Base-by-base conservation (phyloP, 2,329 filamentous ascomycete genomes). In the Penicillium sp. region DNA sequence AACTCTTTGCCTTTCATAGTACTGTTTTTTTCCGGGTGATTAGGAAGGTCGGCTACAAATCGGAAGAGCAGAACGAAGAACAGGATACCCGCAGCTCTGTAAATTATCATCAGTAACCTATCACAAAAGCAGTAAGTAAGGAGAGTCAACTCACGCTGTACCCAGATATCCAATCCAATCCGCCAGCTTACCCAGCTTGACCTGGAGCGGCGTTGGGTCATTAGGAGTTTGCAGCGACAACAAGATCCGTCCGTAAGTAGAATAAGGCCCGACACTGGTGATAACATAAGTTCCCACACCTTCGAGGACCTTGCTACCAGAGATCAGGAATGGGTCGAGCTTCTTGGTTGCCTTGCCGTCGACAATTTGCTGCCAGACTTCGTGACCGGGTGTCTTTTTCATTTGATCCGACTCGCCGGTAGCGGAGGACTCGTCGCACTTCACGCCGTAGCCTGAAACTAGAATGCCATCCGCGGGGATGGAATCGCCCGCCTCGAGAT, bases 41-140 rank as follows among this genome's bases (percentile, higher is more conserved):
- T 77, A 54, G 75, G 82, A 3, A 96, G 82, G 13, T 85, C 78
- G 48, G 87, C 90, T 10, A 94, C 79, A 70, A 96, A 97, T 67
- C 91, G 85, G 77, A 96, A 93, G 68, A 96, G 85, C 15, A 96
- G 81, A 45, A 96, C 89, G 47, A 93, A 81, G 76, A 97, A 96
- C 47, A 96, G 81, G 15, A 94, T 79, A 63, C 89, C 91, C 49
- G 91, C 90, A 60, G 84, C 79, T 47, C 75, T 76, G 52, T 10
- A 36, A 29, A 41, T 21, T 8, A 36, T 33, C 21, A 54, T 68
- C 39, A 69, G 63, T 49, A n/a, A 50, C 8, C 29, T 1, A 0
- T 35, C 35, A 35, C 33, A 25, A 15, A 4, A 4, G 33, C 2
- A 7, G 35, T 7, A 19, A 19, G 31, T 39, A 17, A 6, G 15